These are phyloP conservation scores for Penicillium olsonii DNA, from an alignment of 2,329 filamentous ascomycete genomes.

Conservation along the genomic window DNA sequence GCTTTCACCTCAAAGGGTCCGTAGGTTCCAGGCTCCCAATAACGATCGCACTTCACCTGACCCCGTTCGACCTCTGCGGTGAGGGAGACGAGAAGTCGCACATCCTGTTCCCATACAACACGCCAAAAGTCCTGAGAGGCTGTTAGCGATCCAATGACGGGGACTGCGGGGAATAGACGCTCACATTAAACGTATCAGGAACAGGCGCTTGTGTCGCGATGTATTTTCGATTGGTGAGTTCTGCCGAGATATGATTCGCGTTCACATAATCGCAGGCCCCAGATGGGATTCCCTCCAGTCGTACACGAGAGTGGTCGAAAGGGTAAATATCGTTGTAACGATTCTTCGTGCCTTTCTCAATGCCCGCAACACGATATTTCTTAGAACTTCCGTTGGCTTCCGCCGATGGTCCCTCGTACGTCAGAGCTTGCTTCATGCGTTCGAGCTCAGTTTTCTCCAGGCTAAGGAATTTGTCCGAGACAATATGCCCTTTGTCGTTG, in stretches of 20 bases:
- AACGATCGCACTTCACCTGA: slow-evolving; percentile 91
- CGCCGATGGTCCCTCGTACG: slow-evolving; percentile 57
- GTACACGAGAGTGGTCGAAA: slow-evolving; percentile 90
- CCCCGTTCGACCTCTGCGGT: slow-evolving; percentile 93
- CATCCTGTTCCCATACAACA: slow-evolving; percentile 94
- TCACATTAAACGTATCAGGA: slow-evolving; percentile 85
- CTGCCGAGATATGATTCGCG: slow-evolving; percentile 79
- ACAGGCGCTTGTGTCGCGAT: slow-evolving; percentile 95
- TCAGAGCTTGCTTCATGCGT: slow-evolving; percentile 84
- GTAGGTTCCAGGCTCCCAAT: slow-evolving; percentile 81
- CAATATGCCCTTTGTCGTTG: slow-evolving; percentile 72
- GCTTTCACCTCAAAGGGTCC: slow-evolving; percentile 73
- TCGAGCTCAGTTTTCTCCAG: slow-evolving; percentile 85
- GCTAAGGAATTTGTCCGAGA: slow-evolving; percentile 78
- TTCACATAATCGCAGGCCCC: slow-evolving; percentile 92
- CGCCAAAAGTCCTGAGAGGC: slow-evolving; percentile 86
- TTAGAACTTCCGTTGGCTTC: slow-evolving; percentile 41
- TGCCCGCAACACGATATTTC: slow-evolving; percentile 76
- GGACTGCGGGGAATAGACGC: slow-evolving; percentile 31
- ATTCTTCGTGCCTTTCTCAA: slow-evolving; percentile 94
- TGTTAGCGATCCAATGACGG: slow-evolving; percentile 2
- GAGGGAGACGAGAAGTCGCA: slow-evolving; percentile 92
- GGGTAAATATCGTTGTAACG: slow-evolving; percentile 97
- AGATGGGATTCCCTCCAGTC: slow-evolving; percentile 65
- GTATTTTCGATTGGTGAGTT: slow-evolving; percentile 84